These are phyloP conservation scores for Arabidopsis thaliana DNA, from an alignment of 345 rosid genomes.

Conservation along the genomic window DNA sequence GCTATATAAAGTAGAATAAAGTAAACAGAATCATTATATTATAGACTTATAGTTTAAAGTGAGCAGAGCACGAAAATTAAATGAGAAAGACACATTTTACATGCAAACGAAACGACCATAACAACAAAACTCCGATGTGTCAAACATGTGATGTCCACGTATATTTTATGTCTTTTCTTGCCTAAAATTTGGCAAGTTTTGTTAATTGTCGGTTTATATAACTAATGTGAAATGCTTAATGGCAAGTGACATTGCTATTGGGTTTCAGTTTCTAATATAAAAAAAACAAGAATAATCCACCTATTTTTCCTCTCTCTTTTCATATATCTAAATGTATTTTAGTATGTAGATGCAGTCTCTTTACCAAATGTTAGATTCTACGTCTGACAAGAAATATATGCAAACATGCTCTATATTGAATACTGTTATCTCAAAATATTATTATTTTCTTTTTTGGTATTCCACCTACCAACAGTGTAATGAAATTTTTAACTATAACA, in stretches of 20 bases:
- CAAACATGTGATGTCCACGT: conserved; percentile 46
- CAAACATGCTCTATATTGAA: conserved; percentile 36
- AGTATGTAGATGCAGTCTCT: conserved; percentile 19
- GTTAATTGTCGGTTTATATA: conserved; percentile 36
- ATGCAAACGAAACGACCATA: conserved; percentile 38
- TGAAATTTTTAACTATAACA: no score
- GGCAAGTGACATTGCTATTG: conserved; percentile 35
- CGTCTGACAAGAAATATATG: conserved; percentile 39
- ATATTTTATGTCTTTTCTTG: conserved; percentile 39
- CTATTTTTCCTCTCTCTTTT: neutral
- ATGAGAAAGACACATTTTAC: conserved; percentile 35
- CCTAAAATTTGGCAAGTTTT: conserved; percentile 37
- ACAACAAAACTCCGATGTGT: conserved; percentile 33
- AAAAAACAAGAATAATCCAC: conserved; percentile 33
- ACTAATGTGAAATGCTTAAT: conserved; percentile 32
- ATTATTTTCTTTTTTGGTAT: neutral
- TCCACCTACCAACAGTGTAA: conserved; percentile 21
- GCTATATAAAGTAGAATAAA: neutral
- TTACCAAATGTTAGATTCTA: conserved; percentile 43
- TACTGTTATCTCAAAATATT: conserved; percentile 12
- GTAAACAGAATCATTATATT: neutral
- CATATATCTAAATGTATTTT: conserved; percentile 2
- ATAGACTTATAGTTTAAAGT: neutral
- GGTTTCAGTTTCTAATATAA: conserved; percentile 27
- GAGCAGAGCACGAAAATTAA: conserved; percentile 17